These are phyloP conservation scores for Zygosaccharomyces bisporus DNA, from an alignment of 805 yeast genomes.

Conservation along the genomic window DNA sequence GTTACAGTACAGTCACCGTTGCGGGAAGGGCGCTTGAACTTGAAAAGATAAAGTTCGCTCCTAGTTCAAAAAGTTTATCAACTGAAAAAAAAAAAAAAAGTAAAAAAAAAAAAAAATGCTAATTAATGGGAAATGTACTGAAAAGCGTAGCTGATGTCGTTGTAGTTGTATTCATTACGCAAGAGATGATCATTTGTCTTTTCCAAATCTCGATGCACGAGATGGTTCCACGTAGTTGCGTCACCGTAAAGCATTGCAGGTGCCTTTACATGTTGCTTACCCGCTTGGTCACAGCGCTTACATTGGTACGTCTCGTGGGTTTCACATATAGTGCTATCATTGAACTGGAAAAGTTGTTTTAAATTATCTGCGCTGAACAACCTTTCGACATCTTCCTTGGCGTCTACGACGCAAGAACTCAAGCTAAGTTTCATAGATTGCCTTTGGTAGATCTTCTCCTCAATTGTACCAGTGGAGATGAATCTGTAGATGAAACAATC, in stretches of 20 bases:
- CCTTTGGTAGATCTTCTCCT: slow-evolving; percentile 92
- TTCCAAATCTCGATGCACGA: slow-evolving; percentile 56
- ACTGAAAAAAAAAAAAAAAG: background rate
- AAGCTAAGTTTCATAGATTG: slow-evolving; percentile 91
- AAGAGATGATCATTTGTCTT: slow-evolving; percentile 73
- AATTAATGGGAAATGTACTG: slow-evolving; percentile 80
- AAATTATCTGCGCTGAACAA: slow-evolving; percentile 80
- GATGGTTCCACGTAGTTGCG: slow-evolving; percentile 96
- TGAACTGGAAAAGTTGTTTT: slow-evolving; percentile 67
- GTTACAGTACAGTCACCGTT: too few species aligned
- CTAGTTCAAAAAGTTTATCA: too few species aligned
- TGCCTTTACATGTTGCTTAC: slow-evolving; percentile 59
- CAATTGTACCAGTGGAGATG: slow-evolving; percentile 91
- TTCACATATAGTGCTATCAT: slow-evolving; percentile 68
- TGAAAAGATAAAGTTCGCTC: too few species aligned
- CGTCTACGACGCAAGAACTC: slow-evolving; percentile 95
- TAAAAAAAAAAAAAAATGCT: background rate
- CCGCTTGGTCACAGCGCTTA: slow-evolving; percentile 61
- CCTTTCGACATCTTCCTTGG: slow-evolving; percentile 91
- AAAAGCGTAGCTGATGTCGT: slow-evolving; percentile 80
- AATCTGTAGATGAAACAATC: slow-evolving; percentile 94
- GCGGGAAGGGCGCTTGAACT: too few species aligned
- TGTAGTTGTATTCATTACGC: slow-evolving; percentile 63
- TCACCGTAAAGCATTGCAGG: slow-evolving; percentile 95
- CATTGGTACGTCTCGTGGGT: slow-evolving; percentile 92